Percentiles rank a stretch among this genome's conserved stretches.
phyloP scores from a whole-genome alignment of 2,329 filamentous ascomycete species.

The Ascochyta lentis region DNA sequence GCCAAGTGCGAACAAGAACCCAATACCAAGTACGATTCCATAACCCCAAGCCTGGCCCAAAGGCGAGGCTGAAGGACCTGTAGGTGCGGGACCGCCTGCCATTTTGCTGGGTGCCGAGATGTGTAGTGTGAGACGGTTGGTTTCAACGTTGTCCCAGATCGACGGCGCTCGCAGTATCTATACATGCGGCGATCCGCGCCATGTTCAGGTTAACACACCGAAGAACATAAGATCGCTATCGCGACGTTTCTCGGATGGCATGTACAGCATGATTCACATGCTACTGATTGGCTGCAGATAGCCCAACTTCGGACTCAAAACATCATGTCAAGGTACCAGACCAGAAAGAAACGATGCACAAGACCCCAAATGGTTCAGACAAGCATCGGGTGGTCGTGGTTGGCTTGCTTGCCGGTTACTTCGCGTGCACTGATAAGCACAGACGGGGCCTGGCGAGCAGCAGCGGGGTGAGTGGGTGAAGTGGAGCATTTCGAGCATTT shows the following conservation, averaged over 20 bases:
- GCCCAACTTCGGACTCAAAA: slow-evolving; percentile 8
- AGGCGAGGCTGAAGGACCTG: slow-evolving; percentile 34
- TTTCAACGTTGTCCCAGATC: slow-evolving; percentile 8
- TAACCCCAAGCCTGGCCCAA: slow-evolving; percentile 42
- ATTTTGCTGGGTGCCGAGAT: slow-evolving; percentile 17
- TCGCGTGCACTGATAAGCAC: slow-evolving; percentile 33
- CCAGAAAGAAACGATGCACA: slow-evolving; percentile 15
- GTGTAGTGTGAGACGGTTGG: slow-evolving; percentile 11
- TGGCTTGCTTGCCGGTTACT: slow-evolving; percentile 7
- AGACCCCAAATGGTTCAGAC: slow-evolving; percentile 1
- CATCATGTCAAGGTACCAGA: slow-evolving; percentile 10
- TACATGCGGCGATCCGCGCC: slow-evolving; percentile 19
- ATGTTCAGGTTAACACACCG: slow-evolving; percentile 1
- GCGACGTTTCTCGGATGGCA: slow-evolving; percentile 11
- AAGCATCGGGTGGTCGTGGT: neutral
- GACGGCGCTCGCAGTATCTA: slow-evolving; percentile 25
- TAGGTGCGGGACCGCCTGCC: slow-evolving; percentile 36
- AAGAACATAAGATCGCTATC: slow-evolving; percentile 21
- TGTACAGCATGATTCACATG: neutral
- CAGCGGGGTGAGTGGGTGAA: slow-evolving; percentile 16
- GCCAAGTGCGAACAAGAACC: slow-evolving; percentile 39
- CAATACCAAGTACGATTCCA: slow-evolving; percentile 43
- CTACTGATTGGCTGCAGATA: slow-evolving; percentile 34
- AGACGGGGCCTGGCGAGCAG: slow-evolving; percentile 7
- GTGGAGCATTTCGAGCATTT: slow-evolving; percentile 9